Conservation (phyloP, 1,139 yeast genomes). For the Sugiyamaella novakii region DNA sequence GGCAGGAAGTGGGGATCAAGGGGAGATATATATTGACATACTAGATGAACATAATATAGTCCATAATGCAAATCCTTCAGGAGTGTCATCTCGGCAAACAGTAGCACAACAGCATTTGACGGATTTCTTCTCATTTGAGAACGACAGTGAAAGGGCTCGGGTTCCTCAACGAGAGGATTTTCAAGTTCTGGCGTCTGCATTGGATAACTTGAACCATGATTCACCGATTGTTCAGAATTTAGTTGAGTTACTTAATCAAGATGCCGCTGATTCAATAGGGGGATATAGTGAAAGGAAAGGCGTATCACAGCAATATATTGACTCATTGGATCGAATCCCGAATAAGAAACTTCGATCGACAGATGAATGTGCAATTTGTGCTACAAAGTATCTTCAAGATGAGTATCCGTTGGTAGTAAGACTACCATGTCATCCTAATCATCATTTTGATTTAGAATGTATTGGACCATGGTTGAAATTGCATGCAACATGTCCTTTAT, state of each 20-base stretch:
- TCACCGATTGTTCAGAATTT: constrained; percentile 31
- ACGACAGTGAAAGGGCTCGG: constrained; percentile 1
- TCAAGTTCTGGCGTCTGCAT: constrained; percentile 25
- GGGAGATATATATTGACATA: not conserved
- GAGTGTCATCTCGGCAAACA: constrained; percentile 16
- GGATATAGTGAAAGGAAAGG: constrained; percentile 47
- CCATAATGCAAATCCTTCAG: not conserved
- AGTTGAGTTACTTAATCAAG: constrained; percentile 26
- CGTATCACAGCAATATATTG: constrained; percentile 69
- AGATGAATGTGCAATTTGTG: constrained; percentile 83
- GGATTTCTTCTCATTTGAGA: constrained; percentile 28
- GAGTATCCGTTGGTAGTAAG: constrained; percentile 77
- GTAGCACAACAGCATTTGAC: constrained; percentile 27
- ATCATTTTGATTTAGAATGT: constrained; percentile 85
- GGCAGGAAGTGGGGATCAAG: too few species aligned
- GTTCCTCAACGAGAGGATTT: constrained; percentile 24
- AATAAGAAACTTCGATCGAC: constrained; percentile 47
- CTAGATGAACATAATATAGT: constrained; percentile 22
- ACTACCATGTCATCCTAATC: constrained; percentile 73
- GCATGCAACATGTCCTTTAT: constrained; percentile 84
- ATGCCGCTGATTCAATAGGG: constrained; percentile 21
- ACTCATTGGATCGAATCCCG: constrained; percentile 71
- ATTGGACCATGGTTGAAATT: constrained; percentile 84
- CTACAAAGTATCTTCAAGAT: constrained; percentile 69
- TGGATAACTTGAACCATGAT: constrained; percentile 24